Evolutionary conservation across 805 yeast genomes (phyloP), one percentile per base, ranked within the genome.

Genomic region (Schizosaccharomyces japonicus): DNA sequence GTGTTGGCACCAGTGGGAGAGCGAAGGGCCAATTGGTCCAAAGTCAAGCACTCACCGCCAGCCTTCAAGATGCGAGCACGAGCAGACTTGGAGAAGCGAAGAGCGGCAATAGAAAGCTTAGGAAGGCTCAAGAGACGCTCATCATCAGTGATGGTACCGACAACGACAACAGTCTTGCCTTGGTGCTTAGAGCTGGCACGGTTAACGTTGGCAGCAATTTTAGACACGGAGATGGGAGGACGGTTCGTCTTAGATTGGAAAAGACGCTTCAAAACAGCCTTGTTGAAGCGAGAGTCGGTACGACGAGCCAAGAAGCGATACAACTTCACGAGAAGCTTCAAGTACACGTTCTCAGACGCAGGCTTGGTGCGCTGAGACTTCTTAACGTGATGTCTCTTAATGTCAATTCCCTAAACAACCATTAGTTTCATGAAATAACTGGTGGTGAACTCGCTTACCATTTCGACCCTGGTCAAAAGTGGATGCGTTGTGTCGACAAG

Each of bases 1-100:
- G 98, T 90, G 94, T 90, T 90, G 71, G 82, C 79, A 72, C 99
- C 99, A 70, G 85, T 84, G 71, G 99, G 99, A 68, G 96, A 87
- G 72, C 94, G 85, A 64, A 80, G 77, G 64, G 98, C 99, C 63
- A 90, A 82, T 76, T 90, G 95, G 71, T 90, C 99, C 63, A 90
- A 78, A 66, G 99, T 90, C 79, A 90, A 80, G 65, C 83, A 83
- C 76, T 90, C 98, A 78, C 99, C 99, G 73, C 99, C 99, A 66
- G 87, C 87, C 78, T 87, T 87, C 64, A 76, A 62, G 68, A 90
- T 90, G 70, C 81, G 83, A 65, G 95, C 95, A 71, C 80, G 83
- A 69, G 99, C 99, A 72, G 90, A 81, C 64, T 90, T 92, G 61
- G 99, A 90, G 85, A 90, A 85, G 73, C 94, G 84, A 70, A 90